Evolutionary conservation across 345 rosid genomes (phyloP).

Genomic region (Acer negundo): DNA sequence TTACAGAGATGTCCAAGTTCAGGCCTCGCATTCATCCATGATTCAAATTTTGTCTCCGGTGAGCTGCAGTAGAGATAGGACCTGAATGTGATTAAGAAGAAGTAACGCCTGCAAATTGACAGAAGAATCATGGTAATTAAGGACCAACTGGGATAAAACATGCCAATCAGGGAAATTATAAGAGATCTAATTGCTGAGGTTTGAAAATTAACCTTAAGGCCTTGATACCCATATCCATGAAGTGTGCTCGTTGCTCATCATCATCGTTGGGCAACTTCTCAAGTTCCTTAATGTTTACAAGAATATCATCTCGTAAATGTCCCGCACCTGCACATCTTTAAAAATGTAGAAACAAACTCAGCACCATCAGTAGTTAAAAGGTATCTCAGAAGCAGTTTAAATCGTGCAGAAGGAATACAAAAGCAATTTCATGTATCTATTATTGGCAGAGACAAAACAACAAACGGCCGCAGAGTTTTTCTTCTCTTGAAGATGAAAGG

Average conservation of each 20-base stretch:
- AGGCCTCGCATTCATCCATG: slow-evolving; percentile 89
- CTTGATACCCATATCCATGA: slow-evolving; percentile 83
- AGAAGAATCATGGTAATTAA: background rate
- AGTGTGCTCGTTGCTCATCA: slow-evolving; percentile 63
- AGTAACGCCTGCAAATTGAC: slow-evolving; percentile 73
- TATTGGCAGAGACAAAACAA: background rate
- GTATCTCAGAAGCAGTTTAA: background rate
- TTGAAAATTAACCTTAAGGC: slow-evolving; percentile 67
- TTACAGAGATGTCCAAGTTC: slow-evolving; percentile 92
- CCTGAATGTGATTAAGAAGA: slow-evolving; percentile 79
- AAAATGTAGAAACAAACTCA: slow-evolving; percentile 22
- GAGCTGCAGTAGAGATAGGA: slow-evolving; percentile 78
- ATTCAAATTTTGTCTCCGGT: slow-evolving; percentile 53
- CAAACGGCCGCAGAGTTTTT: background rate
- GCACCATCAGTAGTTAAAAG: slow-evolving; percentile 9
- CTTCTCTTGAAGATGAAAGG: background rate
- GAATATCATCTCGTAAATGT: slow-evolving; percentile 79
- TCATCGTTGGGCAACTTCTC: slow-evolving; percentile 46
- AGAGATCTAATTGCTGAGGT: slow-evolving; percentile 13
- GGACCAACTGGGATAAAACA: background rate
- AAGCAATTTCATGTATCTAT: slow-evolving; percentile 4
- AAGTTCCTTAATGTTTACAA: slow-evolving; percentile 66
- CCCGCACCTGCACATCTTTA: slow-evolving; percentile 93
- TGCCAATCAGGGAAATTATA: background rate
- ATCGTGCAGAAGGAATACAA: background rate